A percentile compares a stretch with the other conserved stretches of the same genome.
Conservation (phyloP, 2,329 filamentous ascomycete species). For the Coniosporium tulheliwenetii region DNA sequence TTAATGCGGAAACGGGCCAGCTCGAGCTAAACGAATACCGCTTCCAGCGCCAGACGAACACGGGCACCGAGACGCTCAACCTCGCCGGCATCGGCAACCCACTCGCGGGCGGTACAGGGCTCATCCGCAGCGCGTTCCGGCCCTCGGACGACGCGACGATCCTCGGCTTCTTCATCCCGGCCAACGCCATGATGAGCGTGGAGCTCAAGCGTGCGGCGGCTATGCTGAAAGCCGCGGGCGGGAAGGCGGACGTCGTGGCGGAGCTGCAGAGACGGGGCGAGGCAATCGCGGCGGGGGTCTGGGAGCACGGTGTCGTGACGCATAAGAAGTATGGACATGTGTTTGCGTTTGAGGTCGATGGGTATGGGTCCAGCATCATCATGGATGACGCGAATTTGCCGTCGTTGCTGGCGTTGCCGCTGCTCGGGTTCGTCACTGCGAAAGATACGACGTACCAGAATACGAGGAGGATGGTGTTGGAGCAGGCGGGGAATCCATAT, state of each 20-base stretch:
- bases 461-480: slow-evolving; percentile 69
- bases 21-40: slow-evolving; percentile 68
- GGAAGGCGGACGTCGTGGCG: slow-evolving; percentile 24
- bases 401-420: slow-evolving; percentile 60
- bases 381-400: slow-evolving; percentile 89
- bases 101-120: slow-evolving; percentile 64
- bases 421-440: slow-evolving; percentile 56
- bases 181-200: slow-evolving; percentile 91
- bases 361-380: slow-evolving; percentile 64
- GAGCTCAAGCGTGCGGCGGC: slow-evolving; percentile 63
- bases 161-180: slow-evolving; percentile 84
- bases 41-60: slow-evolving; percentile 65
- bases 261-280: slow-evolving; percentile 41
- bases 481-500: slow-evolving; percentile 70
- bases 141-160: slow-evolving; percentile 93
- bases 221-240: slow-evolving; percentile 45
- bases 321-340: slow-evolving; percentile 64
- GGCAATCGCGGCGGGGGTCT: slow-evolving; percentile 59
- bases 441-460: slow-evolving; percentile 67
- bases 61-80: slow-evolving; percentile 79
- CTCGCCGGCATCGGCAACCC: slow-evolving; percentile 82
- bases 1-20: slow-evolving; percentile 48
- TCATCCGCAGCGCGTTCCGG: slow-evolving; percentile 82
- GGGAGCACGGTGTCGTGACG: slow-evolving; percentile 67
- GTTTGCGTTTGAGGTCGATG: slow-evolving; percentile 79